Base-by-base conservation (phyloP, 179 eudicot genomes). In the Camellia oleifera region DNA sequence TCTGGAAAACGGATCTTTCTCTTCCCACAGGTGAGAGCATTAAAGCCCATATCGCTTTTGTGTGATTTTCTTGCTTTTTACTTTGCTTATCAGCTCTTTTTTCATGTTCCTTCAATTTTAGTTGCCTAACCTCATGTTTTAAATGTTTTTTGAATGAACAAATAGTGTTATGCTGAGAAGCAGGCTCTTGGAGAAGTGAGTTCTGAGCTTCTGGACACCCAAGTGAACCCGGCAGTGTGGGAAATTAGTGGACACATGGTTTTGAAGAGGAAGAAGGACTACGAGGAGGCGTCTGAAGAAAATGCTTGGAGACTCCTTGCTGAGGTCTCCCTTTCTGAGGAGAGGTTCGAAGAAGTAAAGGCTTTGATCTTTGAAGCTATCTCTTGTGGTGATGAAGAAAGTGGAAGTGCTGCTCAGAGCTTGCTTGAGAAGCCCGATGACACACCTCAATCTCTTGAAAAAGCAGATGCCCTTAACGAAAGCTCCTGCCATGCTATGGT, bases 231-330 rank as follows among this genome's bases (percentile, higher is more conserved):
- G 7, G 98, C 98, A 9, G 97, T 89, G 63, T 95, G 98, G 98
- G 98, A 95, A 85, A 95, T 95, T 20, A 93, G 97, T 72, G 98
- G 98, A 40, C 98, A 95, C 70, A 93, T 95, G 87, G 97, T 95
- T 20, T 78, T 95, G 81, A 95, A 95, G 85, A 84, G 97, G 84
- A 93, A 84, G 88, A 76, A 91, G 77, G 98, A 95, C 81, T 95
- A 88, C 9, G 98, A 92, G 7, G 94, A 85, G 79, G 98, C 98
- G 2, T 87, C 98, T 3, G 98, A 93, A 86, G 92, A 76, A 76
- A 92, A 93, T 78, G 98, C 98, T 6, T 93, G 98, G 97, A 88
- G 89, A 90, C 98, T 95, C 73, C 90, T 95, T 4, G 97, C 98
- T 1, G 98, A 93, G 89, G 98, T 93, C 4, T 93, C 98, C 26